These are phyloP conservation scores for Xanthoconium stramineum DNA, from an alignment of 768 basidiomycete species.

Conservation along the genomic window DNA sequence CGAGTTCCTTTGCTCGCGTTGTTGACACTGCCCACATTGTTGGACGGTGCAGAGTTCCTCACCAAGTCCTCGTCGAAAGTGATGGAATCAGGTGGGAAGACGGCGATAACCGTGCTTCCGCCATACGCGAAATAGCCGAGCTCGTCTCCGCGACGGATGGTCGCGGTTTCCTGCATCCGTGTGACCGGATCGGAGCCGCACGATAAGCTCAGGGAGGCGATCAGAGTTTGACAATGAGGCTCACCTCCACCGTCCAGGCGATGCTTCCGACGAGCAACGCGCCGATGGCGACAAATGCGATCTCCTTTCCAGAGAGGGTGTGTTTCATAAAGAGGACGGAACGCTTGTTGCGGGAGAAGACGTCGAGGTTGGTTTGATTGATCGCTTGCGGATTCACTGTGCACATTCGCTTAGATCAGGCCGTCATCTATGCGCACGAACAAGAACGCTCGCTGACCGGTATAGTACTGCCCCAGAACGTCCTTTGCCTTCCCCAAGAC, in stretches of 20 bases:
- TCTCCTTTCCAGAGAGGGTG: conserved; percentile 38
- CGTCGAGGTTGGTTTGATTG: conserved; percentile 61
- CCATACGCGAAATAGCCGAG: conserved; percentile 71
- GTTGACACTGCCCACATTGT: too few species aligned
- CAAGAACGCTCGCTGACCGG: conserved; percentile 35
- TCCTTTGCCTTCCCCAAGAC: conserved; percentile 40
- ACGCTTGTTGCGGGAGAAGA: conserved; percentile 63
- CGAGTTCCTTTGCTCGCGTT: conserved; percentile 19
- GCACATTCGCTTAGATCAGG: neutral
- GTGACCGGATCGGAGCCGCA: too few species aligned
- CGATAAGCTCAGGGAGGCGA: too few species aligned
- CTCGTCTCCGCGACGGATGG: conserved; percentile 62
- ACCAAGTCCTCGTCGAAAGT: conserved; percentile 64
- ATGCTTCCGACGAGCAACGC: conserved; percentile 81
- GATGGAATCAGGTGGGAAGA: conserved; percentile 55
- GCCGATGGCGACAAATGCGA: conserved; percentile 75
- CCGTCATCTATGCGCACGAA: neutral
- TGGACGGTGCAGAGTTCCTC: conserved; percentile 41
- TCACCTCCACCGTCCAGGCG: conserved; percentile 48
- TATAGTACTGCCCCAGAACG: conserved; percentile 59
- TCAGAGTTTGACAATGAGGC: neutral
- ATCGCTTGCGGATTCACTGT: conserved; percentile 76
- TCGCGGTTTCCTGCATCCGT: conserved; percentile 37
- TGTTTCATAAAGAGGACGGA: conserved; percentile 54
- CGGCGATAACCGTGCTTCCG: conserved; percentile 64